A percentile compares a stretch with the other conserved stretches of the same genome.
Conservation (phyloP, 495 filamentous ascomycete genomes). For the Penicillium fimorum region DNA sequence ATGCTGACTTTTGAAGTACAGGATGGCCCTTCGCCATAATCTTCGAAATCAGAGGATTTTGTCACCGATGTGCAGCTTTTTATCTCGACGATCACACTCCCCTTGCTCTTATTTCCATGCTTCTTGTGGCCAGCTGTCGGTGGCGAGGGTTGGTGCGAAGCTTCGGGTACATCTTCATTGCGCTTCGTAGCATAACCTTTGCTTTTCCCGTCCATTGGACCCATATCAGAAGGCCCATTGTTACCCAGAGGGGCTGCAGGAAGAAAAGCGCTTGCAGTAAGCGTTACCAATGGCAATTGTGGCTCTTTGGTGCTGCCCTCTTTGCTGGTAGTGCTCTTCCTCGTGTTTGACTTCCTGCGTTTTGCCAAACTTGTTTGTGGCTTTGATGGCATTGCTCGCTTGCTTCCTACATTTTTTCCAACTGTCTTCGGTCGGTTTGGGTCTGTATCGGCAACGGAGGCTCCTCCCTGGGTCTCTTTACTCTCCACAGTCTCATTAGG, state of each 20-base stretch:
- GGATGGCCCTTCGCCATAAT: neutral
- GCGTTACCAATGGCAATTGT: slow-evolving; percentile 15
- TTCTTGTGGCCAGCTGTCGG: neutral
- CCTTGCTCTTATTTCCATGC: neutral
- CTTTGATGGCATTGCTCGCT: slow-evolving; percentile 13
- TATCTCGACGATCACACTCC: slow-evolving; percentile 9
- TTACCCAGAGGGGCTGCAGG: neutral
- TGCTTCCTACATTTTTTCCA: slow-evolving; percentile 1
- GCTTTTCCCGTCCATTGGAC: neutral
- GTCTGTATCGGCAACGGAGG: slow-evolving; percentile 19
- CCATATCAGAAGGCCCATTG: too few relatives aligned
- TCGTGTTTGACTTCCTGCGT: slow-evolving; percentile 13
- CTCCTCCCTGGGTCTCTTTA: slow-evolving; percentile 5
- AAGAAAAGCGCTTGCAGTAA: neutral
- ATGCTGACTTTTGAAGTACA: slow-evolving; percentile 7
- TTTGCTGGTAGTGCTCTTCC: neutral
- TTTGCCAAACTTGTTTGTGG: slow-evolving; percentile 6
- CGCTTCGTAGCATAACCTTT: neutral
- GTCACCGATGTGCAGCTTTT: slow-evolving; percentile 14
- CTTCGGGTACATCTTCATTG: neutral
- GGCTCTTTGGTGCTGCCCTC: neutral
- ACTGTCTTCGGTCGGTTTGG: slow-evolving; percentile 7
- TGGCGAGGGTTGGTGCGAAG: neutral
- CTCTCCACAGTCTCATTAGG: slow-evolving; percentile 16
- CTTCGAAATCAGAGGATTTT: neutral